Percentiles rank a stretch among this genome's conserved stretches.
phyloP scores from a whole-genome alignment of 2,329 filamentous ascomycete genomes.

The Fusarium sp. region DNA sequence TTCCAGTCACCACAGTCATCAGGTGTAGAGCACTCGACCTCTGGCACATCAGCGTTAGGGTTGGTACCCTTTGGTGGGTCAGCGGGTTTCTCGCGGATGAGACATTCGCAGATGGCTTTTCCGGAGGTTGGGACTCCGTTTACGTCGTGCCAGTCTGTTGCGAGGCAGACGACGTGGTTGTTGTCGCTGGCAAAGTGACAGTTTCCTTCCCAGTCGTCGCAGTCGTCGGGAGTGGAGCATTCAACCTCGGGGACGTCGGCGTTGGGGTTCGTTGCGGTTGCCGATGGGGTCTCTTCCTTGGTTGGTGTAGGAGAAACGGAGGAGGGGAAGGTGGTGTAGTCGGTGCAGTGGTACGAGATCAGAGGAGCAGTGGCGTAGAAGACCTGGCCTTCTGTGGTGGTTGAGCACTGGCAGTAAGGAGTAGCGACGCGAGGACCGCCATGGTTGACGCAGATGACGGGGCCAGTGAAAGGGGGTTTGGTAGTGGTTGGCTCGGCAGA shows the following conservation, averaged over 20 bases:
- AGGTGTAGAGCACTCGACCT: background rate
- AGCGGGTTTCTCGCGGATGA: background rate
- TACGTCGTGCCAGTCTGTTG: background rate
- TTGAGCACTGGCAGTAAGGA: conserved; percentile 29
- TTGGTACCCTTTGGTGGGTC: background rate
- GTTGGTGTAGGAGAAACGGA: conserved; percentile 4
- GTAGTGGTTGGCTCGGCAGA: conserved; percentile 1
- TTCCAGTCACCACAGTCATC: conserved; percentile 2
- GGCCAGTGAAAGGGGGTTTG: conserved; percentile 10
- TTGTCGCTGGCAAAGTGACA: conserved; percentile 1
- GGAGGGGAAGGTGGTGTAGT: conserved; percentile 30
- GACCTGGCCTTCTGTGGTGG: conserved; percentile 17
- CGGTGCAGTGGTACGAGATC: conserved; percentile 12
- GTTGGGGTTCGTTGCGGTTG: background rate
- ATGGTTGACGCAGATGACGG: conserved; percentile 18
- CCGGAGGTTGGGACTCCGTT: background rate
- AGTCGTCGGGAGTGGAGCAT: background rate
- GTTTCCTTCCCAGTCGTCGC: background rate
- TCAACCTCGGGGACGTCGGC: background rate
- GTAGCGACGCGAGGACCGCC: conserved; percentile 26
- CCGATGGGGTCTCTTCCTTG: background rate
- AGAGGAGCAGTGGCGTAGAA: conserved; percentile 24
- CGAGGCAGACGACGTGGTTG: background rate
- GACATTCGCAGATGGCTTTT: background rate
- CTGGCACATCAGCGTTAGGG: background rate